A percentile compares a stretch with the other conserved stretches of the same genome.
Evolutionary conservation across 148 eudicot genomes (phyloP).

Genomic region (Vaccinium corymbosum): DNA sequence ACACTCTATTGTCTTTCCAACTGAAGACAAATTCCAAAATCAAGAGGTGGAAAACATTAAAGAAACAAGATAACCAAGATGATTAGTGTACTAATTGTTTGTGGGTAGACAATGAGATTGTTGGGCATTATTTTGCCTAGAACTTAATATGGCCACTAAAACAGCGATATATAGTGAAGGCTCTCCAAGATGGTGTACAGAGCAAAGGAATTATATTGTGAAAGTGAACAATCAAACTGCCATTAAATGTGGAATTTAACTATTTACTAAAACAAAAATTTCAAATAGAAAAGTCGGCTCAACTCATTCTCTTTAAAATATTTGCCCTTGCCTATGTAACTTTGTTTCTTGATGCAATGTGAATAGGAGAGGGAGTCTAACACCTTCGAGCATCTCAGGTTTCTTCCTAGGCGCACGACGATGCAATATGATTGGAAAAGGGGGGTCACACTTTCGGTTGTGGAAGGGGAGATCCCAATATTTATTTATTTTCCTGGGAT

Average conservation of each 20-base stretch:
- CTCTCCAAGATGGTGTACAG: no score
- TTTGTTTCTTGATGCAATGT: not conserved
- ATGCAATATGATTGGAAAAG: not conserved
- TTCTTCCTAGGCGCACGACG: not conserved
- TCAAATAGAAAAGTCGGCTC: not conserved
- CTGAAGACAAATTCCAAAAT: not conserved
- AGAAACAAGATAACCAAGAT: not conserved
- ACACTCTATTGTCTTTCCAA: not conserved
- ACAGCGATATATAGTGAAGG: no score
- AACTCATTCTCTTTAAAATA: not conserved
- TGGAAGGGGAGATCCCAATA: not conserved
- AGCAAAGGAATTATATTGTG: not conserved
- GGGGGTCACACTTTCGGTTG: not conserved
- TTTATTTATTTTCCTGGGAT: no score
- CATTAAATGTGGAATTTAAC: not conserved
- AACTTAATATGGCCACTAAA: no score
- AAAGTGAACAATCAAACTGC: not conserved
- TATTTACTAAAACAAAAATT: not conserved
- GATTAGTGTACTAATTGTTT: not conserved
- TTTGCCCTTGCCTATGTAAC: no score
- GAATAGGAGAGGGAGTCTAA: not conserved
- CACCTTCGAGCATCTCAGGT: not conserved
- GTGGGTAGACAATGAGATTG: not conserved
- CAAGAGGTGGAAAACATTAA: not conserved
- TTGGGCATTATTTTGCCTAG: not conserved